phyloP scores from a whole-genome alignment of 208 protist genomes.

The Leishmania turanica region DNA sequence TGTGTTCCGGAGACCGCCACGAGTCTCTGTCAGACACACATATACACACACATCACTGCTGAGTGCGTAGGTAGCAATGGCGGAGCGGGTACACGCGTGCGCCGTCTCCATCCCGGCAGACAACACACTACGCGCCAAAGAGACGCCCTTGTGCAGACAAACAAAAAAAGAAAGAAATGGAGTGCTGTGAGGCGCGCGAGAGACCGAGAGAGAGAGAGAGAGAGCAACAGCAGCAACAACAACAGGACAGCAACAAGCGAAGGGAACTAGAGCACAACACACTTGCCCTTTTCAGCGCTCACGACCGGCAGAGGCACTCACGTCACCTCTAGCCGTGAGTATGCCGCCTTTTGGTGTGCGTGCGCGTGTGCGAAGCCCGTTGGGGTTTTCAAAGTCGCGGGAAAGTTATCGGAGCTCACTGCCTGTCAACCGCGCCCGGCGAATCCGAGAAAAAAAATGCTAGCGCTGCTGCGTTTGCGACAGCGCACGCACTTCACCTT shows the following conservation, averaged over 20 bases:
- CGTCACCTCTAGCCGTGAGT: neutral
- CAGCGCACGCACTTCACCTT: neutral
- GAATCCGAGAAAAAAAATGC: neutral
- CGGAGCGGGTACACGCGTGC: neutral
- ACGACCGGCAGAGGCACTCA: neutral
- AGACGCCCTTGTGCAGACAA: neutral
- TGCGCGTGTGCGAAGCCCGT: neutral
- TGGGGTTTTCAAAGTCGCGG: neutral
- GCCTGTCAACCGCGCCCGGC: neutral
- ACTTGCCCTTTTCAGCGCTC: neutral
- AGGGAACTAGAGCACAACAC: neutral
- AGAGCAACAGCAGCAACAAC: neutral
- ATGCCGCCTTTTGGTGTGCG: neutral
- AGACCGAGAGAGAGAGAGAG: neutral
- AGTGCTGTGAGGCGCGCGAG: neutral
- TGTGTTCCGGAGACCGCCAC: too few species aligned
- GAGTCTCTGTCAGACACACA: too few species aligned
- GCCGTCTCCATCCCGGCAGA: neutral
- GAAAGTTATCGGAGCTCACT: neutral
- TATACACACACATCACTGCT: neutral
- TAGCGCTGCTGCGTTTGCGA: neutral
- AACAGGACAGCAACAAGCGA: slow-evolving; percentile 2
- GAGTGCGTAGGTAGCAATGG: neutral
- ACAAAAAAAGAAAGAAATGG: neutral
- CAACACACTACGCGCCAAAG: neutral